Conservation (phyloP, 352 stramenopile species). For the Phytophthora uliginosa region DNA sequence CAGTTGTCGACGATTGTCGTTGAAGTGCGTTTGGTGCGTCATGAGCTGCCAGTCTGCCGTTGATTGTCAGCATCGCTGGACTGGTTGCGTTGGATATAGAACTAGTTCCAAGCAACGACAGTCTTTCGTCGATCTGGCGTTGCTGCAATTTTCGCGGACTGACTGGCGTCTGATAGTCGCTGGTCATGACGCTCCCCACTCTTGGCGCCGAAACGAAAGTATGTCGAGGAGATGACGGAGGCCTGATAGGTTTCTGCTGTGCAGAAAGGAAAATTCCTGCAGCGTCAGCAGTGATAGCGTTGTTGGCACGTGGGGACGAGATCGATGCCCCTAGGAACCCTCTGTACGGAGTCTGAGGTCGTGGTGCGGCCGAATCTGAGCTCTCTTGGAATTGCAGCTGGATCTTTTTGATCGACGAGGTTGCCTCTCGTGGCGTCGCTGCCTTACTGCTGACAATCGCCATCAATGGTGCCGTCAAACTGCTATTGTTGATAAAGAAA, state of each 20-base stretch:
- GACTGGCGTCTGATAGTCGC: slow-evolving; percentile 13
- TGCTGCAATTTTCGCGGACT: slow-evolving; percentile 13
- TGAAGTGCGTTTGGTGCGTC: slow-evolving; percentile 14
- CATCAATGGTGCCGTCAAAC: slow-evolving; percentile 39
- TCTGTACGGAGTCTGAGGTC: slow-evolving; percentile 27
- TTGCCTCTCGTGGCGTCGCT: slow-evolving; percentile 19
- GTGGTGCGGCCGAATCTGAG: background rate
- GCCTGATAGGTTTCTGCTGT: slow-evolving; percentile 20
- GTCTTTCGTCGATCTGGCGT: slow-evolving; percentile 15
- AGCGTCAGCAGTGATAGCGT: slow-evolving; percentile 16
- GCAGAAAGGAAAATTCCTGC: slow-evolving; percentile 24
- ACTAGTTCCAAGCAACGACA: slow-evolving; percentile 6
- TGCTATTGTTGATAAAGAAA: slow-evolving; percentile 37
- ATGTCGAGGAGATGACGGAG: slow-evolving; percentile 23
- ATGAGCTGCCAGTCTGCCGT: slow-evolving; percentile 13
- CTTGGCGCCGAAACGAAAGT: slow-evolving; percentile 7
- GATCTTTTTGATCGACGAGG: slow-evolving; percentile 17
- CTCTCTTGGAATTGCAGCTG: slow-evolving; percentile 30
- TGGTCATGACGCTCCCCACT: slow-evolving; percentile 20
- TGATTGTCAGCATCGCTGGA: slow-evolving; percentile 22
- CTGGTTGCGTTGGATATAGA: background rate
- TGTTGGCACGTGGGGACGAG: slow-evolving; percentile 24
- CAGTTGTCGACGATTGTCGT: slow-evolving; percentile 10
- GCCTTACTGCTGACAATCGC: slow-evolving; percentile 36
- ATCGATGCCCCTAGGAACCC: slow-evolving; percentile 15